Conservation (phyloP, 2,329 filamentous ascomycete genomes). For the Microdochium trichocladiopsis region DNA sequence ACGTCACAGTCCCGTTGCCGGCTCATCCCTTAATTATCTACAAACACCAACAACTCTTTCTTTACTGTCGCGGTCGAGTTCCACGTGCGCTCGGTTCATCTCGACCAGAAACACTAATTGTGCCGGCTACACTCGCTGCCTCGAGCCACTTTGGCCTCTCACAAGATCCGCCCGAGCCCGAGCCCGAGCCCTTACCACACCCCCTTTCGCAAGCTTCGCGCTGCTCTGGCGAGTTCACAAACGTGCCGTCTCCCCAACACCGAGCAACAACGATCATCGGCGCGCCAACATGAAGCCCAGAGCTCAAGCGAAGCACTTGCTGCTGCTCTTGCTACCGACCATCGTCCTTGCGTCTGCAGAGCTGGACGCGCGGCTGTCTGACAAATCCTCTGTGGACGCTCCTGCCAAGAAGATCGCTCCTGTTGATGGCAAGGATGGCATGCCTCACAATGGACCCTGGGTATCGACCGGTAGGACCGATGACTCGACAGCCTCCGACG, state of each 20-base stretch:
- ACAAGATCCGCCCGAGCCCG: too few species aligned
- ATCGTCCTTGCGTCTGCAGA: background rate
- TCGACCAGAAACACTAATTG: too few species aligned
- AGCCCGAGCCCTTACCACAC: too few species aligned
- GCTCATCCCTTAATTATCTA: too few species aligned
- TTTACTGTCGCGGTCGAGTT: too few species aligned
- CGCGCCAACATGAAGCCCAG: background rate
- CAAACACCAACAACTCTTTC: too few species aligned
- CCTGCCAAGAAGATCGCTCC: constrained; percentile 70
- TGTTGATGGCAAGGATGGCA: constrained; percentile 87
- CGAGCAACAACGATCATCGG: background rate
- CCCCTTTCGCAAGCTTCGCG: background rate
- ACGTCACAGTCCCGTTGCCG: too few species aligned
- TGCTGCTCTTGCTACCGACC: background rate
- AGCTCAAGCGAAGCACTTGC: background rate
- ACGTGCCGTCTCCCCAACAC: background rate
- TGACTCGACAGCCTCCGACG: constrained; percentile 18
- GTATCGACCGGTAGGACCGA: constrained; percentile 49
- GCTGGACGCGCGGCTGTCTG: constrained; percentile 6
- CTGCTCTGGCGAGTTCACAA: background rate
- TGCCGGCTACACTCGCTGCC: too few species aligned
- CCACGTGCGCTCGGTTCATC: too few species aligned
- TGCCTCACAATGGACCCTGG: constrained; percentile 82
- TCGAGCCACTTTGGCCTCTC: too few species aligned
- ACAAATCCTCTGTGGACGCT: constrained; percentile 26